Conservation (phyloP, 345 rosid genomes). For the Camelina hispida region DNA sequence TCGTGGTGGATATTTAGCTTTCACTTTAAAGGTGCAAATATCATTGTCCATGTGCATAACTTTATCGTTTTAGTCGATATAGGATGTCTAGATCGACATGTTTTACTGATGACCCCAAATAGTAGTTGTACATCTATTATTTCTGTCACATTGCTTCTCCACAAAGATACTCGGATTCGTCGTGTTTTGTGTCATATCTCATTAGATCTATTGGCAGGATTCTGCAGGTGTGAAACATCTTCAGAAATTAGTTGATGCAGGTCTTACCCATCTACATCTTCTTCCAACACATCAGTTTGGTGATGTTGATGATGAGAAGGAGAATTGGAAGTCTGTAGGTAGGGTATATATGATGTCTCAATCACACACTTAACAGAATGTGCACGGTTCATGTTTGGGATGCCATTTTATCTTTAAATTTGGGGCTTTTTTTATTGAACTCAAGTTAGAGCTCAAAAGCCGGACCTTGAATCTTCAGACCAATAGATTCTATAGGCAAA, state of each 20-base stretch:
- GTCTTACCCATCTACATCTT: constrained; percentile 87
- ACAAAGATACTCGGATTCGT: constrained; percentile 1
- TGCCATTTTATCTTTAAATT: not conserved
- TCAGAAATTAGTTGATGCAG: constrained; percentile 81
- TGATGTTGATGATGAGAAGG: constrained; percentile 80
- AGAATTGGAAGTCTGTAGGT: constrained; percentile 88
- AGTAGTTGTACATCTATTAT: not conserved
- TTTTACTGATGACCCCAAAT: constrained; percentile 4
- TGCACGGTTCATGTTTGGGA: not conserved
- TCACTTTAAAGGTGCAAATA: constrained; percentile 69
- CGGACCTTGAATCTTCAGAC: not conserved
- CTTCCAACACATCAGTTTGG: constrained; percentile 91
- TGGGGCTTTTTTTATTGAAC: constrained; percentile 12
- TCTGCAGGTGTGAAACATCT: constrained; percentile 82
- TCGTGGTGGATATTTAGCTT: constrained; percentile 87
- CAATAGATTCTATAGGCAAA: constrained; percentile 9
- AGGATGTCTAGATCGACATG: constrained; percentile 2
- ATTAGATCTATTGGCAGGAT: constrained; percentile 55
- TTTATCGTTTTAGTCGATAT: constrained; percentile 16
- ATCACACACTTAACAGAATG: constrained; percentile 11
- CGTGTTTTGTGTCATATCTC: constrained; percentile 20
- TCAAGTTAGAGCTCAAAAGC: constrained; percentile 16
- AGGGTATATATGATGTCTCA: constrained; percentile 41
- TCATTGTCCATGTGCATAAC: constrained; percentile 20
- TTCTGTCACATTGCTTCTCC: not conserved